Evolutionary conservation across 495 filamentous ascomycete species (phyloP), one percentile per base, ranked within the genome.

Genomic region (Astrothelium macrocarpum): DNA sequence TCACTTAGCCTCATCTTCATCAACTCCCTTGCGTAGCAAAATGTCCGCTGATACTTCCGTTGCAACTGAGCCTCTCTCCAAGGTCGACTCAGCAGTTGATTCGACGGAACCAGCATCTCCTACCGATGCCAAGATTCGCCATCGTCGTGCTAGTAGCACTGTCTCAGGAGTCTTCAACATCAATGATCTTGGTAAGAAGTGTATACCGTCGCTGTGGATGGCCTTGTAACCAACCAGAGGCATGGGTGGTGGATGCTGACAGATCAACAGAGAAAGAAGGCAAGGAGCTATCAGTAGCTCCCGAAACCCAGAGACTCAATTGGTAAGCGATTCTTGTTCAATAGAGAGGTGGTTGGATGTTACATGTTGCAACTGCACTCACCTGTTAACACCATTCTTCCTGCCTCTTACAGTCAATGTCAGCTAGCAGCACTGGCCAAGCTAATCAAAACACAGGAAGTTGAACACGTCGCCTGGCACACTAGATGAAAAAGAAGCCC

Each of bases 231-330:
- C n/a, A n/a, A n/a, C n/a, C n/a, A 34, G 14, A 43, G 23, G 16
- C 25, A n/a, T 28, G 11, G 49, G 9, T 1, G 23, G 34, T 43
- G 7, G 45, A 31, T 43, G 66, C 67, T 74, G 71, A 74, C 66
- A 53, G 26, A 18, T 1, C 23, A 32, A 65, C 72, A 96, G 91
- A 92, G 76, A 84, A 84, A 67, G 82, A 90, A 66, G 80, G 82
- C 62, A 90, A 85, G 71, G 83, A 87, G 64, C 73, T 96, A 32
- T 78, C 86, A 66, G 85, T 96, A 67, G 89, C 91, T 59, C 86
- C 86, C 67, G 91, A 96, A 76, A 92, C 91, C 61, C 91, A 96
- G 76, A 86, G 84, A 72, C 85, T 90, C 36, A 90, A 90, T 73
- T 96, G 91, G 91, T 96, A 83, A 72, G 88, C 76, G 5, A 34